Evolutionary conservation across 345 rosid species (phyloP).

Genomic region (Camelina laxa): DNA sequence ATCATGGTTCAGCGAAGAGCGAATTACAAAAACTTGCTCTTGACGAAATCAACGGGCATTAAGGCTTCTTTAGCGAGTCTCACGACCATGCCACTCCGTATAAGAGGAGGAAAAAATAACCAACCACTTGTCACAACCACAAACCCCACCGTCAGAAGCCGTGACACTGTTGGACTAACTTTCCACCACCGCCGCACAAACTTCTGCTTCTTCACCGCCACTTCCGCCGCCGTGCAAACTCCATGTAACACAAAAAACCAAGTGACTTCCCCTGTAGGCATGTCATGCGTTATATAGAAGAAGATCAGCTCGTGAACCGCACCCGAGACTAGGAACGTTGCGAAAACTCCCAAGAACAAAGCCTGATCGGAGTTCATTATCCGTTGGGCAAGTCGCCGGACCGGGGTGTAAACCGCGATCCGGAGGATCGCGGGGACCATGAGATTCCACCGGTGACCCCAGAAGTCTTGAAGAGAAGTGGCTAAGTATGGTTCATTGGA

Average conservation of each 20-base stretch:
- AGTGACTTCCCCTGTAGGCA: conserved; percentile 49
- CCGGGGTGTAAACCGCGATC: conserved; percentile 48
- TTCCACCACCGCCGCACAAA: conserved; percentile 13
- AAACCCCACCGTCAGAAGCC: conserved; percentile 44
- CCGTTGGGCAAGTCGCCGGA: conserved; percentile 7
- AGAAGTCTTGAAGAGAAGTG: conserved; percentile 65
- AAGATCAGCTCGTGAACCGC: conserved; percentile 46
- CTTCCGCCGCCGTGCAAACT: conserved; percentile 40
- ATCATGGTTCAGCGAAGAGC: not conserved
- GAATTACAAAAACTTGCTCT: not conserved
- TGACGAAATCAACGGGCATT: conserved; percentile 23
- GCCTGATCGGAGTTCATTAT: conserved; percentile 18
- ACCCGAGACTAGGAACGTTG: conserved; percentile 46
- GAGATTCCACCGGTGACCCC: conserved; percentile 66
- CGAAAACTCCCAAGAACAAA: conserved; percentile 28
- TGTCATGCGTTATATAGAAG: conserved; percentile 25
- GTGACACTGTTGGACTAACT: conserved; percentile 35
- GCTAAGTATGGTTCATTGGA: conserved; percentile 55
- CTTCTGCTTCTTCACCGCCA: conserved; percentile 1
- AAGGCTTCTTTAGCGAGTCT: conserved; percentile 30
- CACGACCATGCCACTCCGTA: conserved; percentile 31
- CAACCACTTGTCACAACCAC: conserved; percentile 43
- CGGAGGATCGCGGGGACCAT: conserved; percentile 52
- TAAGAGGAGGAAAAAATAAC: conserved; percentile 50
- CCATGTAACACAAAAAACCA: conserved; percentile 52